These are phyloP conservation scores for Hygrophila difformis DNA, from an alignment of 257 asterid species.

Conservation along the genomic window DNA sequence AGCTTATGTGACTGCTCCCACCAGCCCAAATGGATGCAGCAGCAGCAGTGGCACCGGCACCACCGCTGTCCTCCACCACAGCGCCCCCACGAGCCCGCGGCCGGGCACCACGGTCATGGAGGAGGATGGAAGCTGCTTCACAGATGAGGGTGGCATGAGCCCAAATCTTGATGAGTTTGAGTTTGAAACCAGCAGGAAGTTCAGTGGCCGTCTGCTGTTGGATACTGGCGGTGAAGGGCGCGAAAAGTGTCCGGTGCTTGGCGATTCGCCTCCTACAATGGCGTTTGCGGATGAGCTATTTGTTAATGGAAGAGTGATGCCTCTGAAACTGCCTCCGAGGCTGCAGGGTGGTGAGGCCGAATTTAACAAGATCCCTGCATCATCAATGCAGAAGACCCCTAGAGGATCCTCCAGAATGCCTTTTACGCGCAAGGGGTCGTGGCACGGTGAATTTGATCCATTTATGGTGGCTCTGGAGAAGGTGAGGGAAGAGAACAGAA, in stretches of 20 bases:
- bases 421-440: conserved; percentile 24
- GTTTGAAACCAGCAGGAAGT: conserved; percentile 48
- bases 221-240: neutral
- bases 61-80: conserved; percentile 22
- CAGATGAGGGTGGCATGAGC: neutral
- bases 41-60: conserved; percentile 4
- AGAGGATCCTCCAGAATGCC: conserved; percentile 33
- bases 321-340: conserved; percentile 70
- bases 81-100: conserved; percentile 39
- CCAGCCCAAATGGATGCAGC: conserved; percentile 29
- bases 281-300: conserved; percentile 69
- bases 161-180: conserved; percentile 37
- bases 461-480: conserved; percentile 51
- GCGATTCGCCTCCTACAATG: conserved; percentile 45
- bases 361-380: conserved; percentile 21
- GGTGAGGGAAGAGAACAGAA: conserved; percentile 43
- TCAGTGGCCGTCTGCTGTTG: conserved; percentile 9
- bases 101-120: no score
- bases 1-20: conserved; percentile 36
- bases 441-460: conserved; percentile 58
- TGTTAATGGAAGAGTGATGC: conserved; percentile 55
- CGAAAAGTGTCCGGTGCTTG: conserved; percentile 18
- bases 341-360: conserved; percentile 24
- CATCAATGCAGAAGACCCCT: conserved; percentile 36
- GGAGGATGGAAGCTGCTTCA: no score